Base-by-base conservation (phyloP, 805 yeast species). In the Monosporozyma solicola region DNA sequence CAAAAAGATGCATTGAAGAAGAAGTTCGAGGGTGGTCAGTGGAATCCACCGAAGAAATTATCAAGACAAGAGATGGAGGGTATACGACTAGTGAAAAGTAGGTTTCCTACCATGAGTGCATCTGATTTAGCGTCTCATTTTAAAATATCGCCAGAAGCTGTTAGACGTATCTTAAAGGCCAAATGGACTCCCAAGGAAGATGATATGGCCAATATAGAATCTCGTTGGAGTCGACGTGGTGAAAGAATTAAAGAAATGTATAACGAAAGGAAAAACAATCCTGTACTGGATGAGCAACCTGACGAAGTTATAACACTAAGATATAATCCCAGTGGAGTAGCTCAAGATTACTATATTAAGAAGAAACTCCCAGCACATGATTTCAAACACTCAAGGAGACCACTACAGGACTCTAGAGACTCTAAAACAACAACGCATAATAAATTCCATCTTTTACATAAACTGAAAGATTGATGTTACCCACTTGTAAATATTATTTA, bases 131-230 rank as follows among this genome's bases (percentile, higher is more conserved):
- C 89, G 0, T 72, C 77, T 33, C 77, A 77, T 62, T 90, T 85
- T 68, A 72, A 77, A 49, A 76, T 88, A 5, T 85, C 94, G 0
- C 92, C 95, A 0, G 95, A 90, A 59, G 87, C 91, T 0, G 78
- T 90, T 2, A 73, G 96, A 54, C 77, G 96, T 57, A 88, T 91
- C 20, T 65, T 91, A 57, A 83, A 80, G 63, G 83, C 92, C 5
- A 80, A 76, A 41, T 91, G 96, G 95, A 69, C 65, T 16, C 96
- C 96, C 0, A 73, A 67, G 4, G 75, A 74, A n/a, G 87, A 83
- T 54, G 76, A 72, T 41, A 74, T 67, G 5, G 66, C 61, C 31
- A 63, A 76, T 16, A 49, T 76, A 2, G 67, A 72, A 33, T 68
- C 69, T 16, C 74, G 92, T 56, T 85, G 87, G 82, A 67, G 64